Evolutionary conservation across 371 early-diverging fungal species (phyloP).

Genomic region (Mortierella sp.): DNA sequence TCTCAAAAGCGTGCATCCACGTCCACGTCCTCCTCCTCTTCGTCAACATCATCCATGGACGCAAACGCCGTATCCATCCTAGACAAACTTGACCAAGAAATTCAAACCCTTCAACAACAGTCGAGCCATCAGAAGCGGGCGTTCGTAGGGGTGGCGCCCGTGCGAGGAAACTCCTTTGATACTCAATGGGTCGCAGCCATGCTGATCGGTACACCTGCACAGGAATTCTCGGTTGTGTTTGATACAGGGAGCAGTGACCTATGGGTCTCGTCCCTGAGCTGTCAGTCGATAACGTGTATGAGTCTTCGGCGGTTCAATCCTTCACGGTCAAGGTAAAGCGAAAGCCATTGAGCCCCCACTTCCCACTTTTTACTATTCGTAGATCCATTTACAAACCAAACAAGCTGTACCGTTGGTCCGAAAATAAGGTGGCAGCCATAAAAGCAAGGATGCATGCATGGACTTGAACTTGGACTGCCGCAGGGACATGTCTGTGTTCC

Average conservation of each 20-base stretch:
- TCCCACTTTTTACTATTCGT: no score
- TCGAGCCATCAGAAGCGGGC: constrained; percentile 31
- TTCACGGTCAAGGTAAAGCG: constrained; percentile 35
- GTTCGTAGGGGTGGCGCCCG: constrained; percentile 41
- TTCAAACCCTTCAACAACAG: constrained; percentile 9
- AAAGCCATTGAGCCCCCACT: no score
- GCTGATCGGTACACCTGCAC: constrained; percentile 33
- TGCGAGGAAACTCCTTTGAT: constrained; percentile 39
- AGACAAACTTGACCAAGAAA: constrained; percentile 27
- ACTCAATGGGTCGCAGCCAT: constrained; percentile 53
- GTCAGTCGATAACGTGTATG: constrained; percentile 19
- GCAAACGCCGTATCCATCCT: constrained; percentile 6
- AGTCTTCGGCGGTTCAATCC: constrained; percentile 35
- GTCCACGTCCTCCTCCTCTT: background rate
- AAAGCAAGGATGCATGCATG: no score
- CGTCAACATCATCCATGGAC: background rate
- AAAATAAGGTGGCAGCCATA: no score
- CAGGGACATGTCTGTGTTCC: no score
- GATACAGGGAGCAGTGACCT: constrained; percentile 52
- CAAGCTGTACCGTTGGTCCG: no score
- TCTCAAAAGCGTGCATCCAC: background rate
- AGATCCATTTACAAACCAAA: no score
- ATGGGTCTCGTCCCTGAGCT: constrained; percentile 37
- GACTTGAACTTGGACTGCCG: background rate
- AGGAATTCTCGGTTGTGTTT: constrained; percentile 54